Conservation (phyloP, 495 filamentous ascomycete species). For the Rusavskia elegans region DNA sequence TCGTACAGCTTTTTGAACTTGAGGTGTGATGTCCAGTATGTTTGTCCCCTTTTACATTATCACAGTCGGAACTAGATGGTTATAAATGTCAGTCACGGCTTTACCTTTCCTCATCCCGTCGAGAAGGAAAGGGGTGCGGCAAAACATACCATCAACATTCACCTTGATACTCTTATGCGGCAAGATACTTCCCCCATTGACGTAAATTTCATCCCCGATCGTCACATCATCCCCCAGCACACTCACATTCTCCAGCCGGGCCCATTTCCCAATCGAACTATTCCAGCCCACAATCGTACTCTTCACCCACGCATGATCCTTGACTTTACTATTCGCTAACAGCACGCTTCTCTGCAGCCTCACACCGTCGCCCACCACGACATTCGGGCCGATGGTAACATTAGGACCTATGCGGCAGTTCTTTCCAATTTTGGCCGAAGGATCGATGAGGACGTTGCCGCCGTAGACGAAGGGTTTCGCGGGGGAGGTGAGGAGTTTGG, state of each 20-base stretch:
- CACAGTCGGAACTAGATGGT: neutral
- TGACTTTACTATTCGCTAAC: constrained; percentile 77
- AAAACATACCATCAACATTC: constrained; percentile 80
- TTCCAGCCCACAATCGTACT: constrained; percentile 99
- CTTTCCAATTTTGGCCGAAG: constrained; percentile 90
- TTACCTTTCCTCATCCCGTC: too few relatives aligned
- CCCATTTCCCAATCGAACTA: constrained; percentile 89
- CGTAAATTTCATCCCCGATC: constrained; percentile 96
- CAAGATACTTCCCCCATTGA: constrained; percentile 91
- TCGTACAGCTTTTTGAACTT: too few relatives aligned
- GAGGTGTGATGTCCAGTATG: too few relatives aligned
- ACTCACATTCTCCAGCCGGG: constrained; percentile 90
- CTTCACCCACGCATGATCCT: constrained; percentile 99
- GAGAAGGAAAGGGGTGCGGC: too few relatives aligned
- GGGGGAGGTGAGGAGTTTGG: constrained; percentile 63
- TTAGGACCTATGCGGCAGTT: constrained; percentile 98
- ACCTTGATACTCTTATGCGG: constrained; percentile 99
- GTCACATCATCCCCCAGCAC: constrained; percentile 98
- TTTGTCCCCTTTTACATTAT: too few relatives aligned
- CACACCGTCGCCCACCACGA: constrained; percentile 89
- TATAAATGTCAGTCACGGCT: too few relatives aligned
- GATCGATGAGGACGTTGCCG: constrained; percentile 93
- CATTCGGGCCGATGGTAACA: constrained; percentile 89
- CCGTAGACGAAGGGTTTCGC: constrained; percentile 75
- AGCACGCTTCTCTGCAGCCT: constrained; percentile 88